phyloP scores from a whole-genome alignment of 805 yeast genomes.

The Barnettozyma vustinii region DNA sequence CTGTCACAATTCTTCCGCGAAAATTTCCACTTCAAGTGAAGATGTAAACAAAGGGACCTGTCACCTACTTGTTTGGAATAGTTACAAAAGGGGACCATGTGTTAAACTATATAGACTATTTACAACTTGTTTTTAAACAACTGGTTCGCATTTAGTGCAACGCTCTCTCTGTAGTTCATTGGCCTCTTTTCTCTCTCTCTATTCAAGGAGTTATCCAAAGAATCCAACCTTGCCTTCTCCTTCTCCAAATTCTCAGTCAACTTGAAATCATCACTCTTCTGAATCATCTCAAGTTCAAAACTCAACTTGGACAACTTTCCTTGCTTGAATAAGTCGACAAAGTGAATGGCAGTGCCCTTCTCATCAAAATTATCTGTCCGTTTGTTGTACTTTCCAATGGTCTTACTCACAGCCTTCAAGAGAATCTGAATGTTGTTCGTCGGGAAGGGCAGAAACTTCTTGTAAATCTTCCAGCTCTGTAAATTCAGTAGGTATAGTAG shows the following conservation, averaged over 20 bases:
- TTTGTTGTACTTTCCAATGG: conserved; percentile 26
- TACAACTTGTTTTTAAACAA: conserved; percentile 11
- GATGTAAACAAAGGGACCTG: no score
- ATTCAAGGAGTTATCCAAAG: conserved; percentile 21
- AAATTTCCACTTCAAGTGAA: no score
- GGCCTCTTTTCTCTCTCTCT: conserved; percentile 14
- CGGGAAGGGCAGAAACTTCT: conserved; percentile 47
- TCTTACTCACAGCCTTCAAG: conserved; percentile 42
- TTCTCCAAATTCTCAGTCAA: conserved; percentile 7
- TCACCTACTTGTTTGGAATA: no score
- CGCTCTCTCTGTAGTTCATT: conserved; percentile 16
- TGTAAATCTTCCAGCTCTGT: conserved; percentile 33
- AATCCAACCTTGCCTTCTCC: conserved; percentile 18
- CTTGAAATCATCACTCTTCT: conserved; percentile 11
- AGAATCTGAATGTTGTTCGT: conserved; percentile 67
- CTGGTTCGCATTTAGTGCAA: conserved; percentile 22
- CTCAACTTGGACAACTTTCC: conserved; percentile 35
- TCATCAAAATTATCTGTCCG: conserved; percentile 41
- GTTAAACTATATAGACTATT: background rate
- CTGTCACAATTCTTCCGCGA: no score
- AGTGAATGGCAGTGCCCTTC: conserved; percentile 54
- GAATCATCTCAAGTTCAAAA: conserved; percentile 21
- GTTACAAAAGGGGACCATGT: no score
- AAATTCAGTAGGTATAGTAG: conserved; percentile 68
- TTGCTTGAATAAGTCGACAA: conserved; percentile 58